A percentile compares a stretch with the other conserved stretches of the same genome.
Conservation (phyloP, 2,329 filamentous ascomycete genomes). For the Massarina eburnea region DNA sequence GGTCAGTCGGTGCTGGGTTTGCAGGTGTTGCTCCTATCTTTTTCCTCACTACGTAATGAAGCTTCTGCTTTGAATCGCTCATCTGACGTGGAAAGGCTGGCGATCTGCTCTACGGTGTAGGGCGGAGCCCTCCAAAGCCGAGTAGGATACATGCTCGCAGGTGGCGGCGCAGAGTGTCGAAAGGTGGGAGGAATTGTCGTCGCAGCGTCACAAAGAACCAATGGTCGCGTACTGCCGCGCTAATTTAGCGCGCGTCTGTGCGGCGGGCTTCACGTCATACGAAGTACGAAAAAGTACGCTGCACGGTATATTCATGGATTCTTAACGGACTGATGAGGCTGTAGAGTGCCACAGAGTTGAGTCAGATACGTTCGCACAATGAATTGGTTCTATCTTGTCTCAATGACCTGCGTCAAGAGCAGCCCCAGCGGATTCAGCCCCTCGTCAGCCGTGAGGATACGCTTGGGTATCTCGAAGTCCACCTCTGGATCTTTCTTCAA, state of each 20-base stretch:
- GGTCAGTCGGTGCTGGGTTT: constrained; percentile 11
- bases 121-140: constrained; percentile 24
- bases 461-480: constrained; percentile 92
- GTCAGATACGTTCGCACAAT: neutral
- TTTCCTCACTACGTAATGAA: constrained; percentile 31
- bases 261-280: too few relatives aligned
- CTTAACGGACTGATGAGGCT: too few relatives aligned
- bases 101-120: constrained; percentile 27
- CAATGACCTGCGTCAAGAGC: constrained; percentile 35
- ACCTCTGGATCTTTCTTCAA: constrained; percentile 85
- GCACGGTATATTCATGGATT: too few relatives aligned
- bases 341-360: too few relatives aligned
- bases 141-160: neutral
- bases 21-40: constrained; percentile 2
- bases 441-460: constrained; percentile 62
- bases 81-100: constrained; percentile 22
- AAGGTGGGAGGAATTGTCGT: too few relatives aligned
- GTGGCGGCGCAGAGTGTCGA: neutral
- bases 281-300: too few relatives aligned
- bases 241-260: neutral
- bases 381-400: constrained; percentile 20
- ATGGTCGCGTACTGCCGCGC: neutral
- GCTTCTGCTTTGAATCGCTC: constrained; percentile 24
- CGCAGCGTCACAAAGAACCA: neutral
- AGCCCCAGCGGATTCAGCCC: constrained; percentile 33